Evolutionary conservation across 345 rosid genomes (phyloP), one percentile per base, ranked within the genome.

Genomic region (Mercurialis annua): DNA sequence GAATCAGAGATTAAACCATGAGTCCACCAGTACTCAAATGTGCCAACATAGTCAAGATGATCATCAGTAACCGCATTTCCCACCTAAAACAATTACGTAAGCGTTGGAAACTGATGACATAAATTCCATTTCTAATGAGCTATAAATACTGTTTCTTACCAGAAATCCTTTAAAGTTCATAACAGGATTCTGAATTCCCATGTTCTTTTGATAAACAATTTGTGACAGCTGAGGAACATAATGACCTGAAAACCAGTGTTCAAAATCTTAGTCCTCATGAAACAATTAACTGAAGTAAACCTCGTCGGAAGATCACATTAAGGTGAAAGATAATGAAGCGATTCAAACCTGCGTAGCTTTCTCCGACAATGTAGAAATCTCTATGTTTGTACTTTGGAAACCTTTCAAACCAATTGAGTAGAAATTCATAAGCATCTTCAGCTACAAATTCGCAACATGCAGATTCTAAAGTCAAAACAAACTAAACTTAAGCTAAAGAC

Each of bases 41-140:
- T 82, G 38, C 99, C 99, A 46, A 91, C 64, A 2, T n/a, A 75
- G 73, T 91, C 98, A 76, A 89, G 83, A 73, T 87, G 83, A 64
- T 91, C 99, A 80, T 94, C 99, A 2, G 86, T 94, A 63, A 94
- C 97, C 52, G 92, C 99, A 79, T 91, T 94, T 55, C 97, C 96
- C 16, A 91, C 99, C 99, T 94, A 69, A 24, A 48, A 43, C 1
- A 11, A 54, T 6, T 27, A 67, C 70, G 46, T 62, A 71, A 23
- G 49, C 42, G 66, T 23, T 47, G 52, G 21, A 23, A 54, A 69
- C 20, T 48, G 52, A 66, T 15, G 38, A 18, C 43, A 57, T 43
- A 42, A 43, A 6, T 61, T 24, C 33, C 42, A 65, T 15, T 31
- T 52, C 31, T 48, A 6, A 29, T 17, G 26, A 34, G 20, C 26